Percentiles rank a stretch among this genome's conserved stretches.
These are phyloP conservation scores for Taiozyma onychis DNA, from an alignment of 1,139 yeast species.

Conservation along the genomic window DNA sequence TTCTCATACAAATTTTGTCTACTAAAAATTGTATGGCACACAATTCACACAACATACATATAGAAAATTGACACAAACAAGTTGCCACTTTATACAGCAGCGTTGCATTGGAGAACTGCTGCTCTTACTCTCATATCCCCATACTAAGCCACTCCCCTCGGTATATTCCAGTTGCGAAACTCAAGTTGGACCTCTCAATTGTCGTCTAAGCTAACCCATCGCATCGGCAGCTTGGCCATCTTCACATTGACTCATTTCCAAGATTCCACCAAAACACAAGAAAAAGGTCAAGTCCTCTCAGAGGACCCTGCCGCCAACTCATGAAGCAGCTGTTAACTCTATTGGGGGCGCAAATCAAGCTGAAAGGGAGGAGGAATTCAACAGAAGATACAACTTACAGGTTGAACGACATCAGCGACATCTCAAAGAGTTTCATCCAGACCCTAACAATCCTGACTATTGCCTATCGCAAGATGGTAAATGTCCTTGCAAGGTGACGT, in stretches of 20 bases:
- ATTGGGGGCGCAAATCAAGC: not conserved
- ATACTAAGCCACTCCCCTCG: too few species aligned
- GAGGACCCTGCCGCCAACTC: not conserved
- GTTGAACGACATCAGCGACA: conserved; percentile 4
- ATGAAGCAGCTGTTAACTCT: not conserved
- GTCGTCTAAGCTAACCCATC: not conserved
- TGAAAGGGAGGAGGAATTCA: not conserved
- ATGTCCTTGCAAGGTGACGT: not conserved
- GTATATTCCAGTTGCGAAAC: too few species aligned
- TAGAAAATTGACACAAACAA: not conserved
- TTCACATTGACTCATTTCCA: not conserved
- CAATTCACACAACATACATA: not conserved
- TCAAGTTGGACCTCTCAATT: not conserved
- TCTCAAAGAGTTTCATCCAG: conserved; percentile 5
- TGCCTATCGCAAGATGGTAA: conserved; percentile 1
- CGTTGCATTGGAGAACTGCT: not conserved
- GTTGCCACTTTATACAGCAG: not conserved
- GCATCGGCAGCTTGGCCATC: not conserved
- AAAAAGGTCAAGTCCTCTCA: conserved; percentile 1
- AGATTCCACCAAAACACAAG: conserved; percentile 2
- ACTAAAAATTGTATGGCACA: not conserved
- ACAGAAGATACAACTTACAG: not conserved
- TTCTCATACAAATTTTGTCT: not conserved
- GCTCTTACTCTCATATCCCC: not conserved
- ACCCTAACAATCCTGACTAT: conserved; percentile 8